Conservation (phyloP, 352 stramenopile species). For the Globisporangium rhizosaccharum region DNA sequence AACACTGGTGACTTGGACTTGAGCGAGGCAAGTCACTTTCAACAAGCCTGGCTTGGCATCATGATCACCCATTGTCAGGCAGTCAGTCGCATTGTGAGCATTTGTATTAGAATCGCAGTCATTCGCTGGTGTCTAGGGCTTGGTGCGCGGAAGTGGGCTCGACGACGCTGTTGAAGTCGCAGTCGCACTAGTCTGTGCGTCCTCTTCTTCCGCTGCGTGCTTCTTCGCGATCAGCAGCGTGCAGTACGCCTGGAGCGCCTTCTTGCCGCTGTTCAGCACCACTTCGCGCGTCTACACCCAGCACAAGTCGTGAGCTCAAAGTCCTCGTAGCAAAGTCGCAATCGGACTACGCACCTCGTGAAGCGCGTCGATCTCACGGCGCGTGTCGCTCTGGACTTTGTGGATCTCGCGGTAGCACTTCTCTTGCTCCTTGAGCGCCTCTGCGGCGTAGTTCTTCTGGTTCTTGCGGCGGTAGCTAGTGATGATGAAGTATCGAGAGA, state of each 20-base stretch:
- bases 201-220: constrained; percentile 23
- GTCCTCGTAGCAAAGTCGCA: not conserved
- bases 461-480: constrained; percentile 44
- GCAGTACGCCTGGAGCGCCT: constrained; percentile 65
- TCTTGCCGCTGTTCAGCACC: constrained; percentile 68
- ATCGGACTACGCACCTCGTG: constrained; percentile 30
- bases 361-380: constrained; percentile 51
- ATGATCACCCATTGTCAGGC: too few species aligned
- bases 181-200: constrained; percentile 5
- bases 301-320: not conserved
- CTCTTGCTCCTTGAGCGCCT: constrained; percentile 45
- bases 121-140: too few species aligned
- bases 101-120: too few species aligned
- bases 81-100: too few species aligned
- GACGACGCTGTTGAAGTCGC: not conserved
- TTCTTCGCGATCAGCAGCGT: constrained; percentile 59
- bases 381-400: constrained; percentile 45
- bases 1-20: too few species aligned
- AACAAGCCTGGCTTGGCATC: too few species aligned
- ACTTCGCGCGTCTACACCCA: constrained; percentile 45
- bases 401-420: constrained; percentile 57
- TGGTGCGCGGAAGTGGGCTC: not conserved
- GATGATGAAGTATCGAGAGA: not conserved
- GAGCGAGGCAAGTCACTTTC: too few species aligned
- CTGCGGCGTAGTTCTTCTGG: constrained; percentile 35